phyloP scores from a whole-genome alignment of 306 rosid species.

The Citrullus amarus region DNA sequence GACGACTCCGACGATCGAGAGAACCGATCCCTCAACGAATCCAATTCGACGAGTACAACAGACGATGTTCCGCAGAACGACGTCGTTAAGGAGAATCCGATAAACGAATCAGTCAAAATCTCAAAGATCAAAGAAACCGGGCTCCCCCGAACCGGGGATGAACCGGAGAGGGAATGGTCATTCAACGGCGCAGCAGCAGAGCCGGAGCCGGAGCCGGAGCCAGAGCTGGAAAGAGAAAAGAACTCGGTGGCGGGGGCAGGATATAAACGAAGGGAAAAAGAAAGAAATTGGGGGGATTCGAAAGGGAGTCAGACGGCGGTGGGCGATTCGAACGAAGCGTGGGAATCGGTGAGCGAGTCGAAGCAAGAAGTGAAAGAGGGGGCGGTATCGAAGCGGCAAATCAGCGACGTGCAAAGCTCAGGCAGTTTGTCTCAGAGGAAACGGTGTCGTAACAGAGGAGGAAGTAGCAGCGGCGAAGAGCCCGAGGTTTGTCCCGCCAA shows the following conservation, averaged over 20 bases:
- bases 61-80: slow-evolving; percentile 18
- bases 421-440: slow-evolving; percentile 27
- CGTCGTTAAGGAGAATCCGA: not conserved
- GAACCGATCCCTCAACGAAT: slow-evolving; percentile 41
- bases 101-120: not conserved
- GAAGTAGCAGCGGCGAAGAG: slow-evolving; percentile 32
- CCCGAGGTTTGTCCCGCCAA: slow-evolving; percentile 48
- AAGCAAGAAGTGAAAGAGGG: slow-evolving; percentile 13
- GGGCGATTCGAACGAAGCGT: slow-evolving; percentile 19
- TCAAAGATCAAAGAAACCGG: not conserved
- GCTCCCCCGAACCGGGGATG: slow-evolving; percentile 7
- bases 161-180: slow-evolving; percentile 13
- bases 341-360: slow-evolving; percentile 20
- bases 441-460: slow-evolving; percentile 16
- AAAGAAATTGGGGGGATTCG: not conserved
- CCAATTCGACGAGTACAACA: slow-evolving; percentile 38
- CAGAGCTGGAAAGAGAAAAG: not conserved
- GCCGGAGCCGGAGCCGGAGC: not conserved
- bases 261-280: not conserved
- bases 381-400: slow-evolving; percentile 21
- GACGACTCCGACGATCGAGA: slow-evolving; percentile 22
- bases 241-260: not conserved
- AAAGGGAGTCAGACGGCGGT: not conserved
- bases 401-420: slow-evolving; percentile 42
- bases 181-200: slow-evolving; percentile 7